phyloP scores from a whole-genome alignment of 495 filamentous ascomycete genomes.

The Stereocaulon alpinum region DNA sequence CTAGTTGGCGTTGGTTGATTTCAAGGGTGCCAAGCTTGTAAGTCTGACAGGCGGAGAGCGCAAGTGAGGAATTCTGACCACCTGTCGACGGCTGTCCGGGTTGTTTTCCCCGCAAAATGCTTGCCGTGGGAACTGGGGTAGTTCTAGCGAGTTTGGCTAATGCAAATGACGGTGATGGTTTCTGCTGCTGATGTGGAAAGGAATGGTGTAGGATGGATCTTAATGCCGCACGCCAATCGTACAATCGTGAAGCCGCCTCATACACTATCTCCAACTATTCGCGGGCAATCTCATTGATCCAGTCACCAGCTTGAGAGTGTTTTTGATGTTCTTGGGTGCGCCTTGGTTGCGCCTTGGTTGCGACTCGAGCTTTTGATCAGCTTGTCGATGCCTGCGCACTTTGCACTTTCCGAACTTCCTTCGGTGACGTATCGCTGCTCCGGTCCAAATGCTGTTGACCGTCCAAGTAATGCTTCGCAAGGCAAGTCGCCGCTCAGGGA shows the following conservation, averaged over 20 bases:
- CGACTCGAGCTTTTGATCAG: neutral
- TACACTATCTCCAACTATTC: neutral
- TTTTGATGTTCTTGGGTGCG: neutral
- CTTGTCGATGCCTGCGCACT: no score
- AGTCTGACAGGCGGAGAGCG: neutral
- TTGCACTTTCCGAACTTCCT: neutral
- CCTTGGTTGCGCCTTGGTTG: neutral
- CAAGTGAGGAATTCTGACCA: conserved; percentile 1
- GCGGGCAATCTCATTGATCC: neutral
- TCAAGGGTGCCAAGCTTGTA: neutral
- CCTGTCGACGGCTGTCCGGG: neutral
- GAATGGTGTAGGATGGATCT: neutral
- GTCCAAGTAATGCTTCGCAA: no score
- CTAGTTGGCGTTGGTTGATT: neutral
- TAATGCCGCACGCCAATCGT: neutral
- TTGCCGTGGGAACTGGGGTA: conserved; percentile 4
- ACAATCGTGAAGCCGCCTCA: neutral
- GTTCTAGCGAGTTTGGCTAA: neutral
- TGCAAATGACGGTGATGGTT: neutral
- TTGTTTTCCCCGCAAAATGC: conserved; percentile 5
- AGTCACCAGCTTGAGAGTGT: neutral
- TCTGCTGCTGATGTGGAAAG: neutral
- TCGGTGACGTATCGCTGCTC: neutral
- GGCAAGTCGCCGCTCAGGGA: no score
- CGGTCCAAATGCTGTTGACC: neutral